phyloP scores from a whole-genome alignment of 176 grass and related monocot species.

The Triticum urartu region DNA sequence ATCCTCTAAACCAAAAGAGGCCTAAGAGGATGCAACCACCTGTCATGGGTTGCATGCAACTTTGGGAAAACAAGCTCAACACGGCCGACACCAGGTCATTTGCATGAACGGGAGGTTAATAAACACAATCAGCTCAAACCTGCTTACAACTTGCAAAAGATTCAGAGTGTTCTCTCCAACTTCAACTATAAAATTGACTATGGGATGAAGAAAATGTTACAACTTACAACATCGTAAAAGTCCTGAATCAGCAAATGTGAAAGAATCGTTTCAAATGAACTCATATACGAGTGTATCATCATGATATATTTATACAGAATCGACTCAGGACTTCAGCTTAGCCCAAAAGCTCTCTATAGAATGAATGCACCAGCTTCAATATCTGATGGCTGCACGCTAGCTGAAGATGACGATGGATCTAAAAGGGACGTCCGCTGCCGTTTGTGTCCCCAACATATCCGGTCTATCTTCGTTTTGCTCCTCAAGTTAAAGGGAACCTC shows the following conservation, averaged over 20 bases:
- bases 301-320: slow-evolving; percentile 36
- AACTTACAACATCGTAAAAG: slow-evolving; percentile 7
- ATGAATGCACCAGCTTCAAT: slow-evolving; percentile 15
- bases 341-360: neutral
- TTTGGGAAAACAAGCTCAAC: neutral
- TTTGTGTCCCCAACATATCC: slow-evolving; percentile 56
- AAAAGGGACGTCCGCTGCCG: slow-evolving; percentile 45
- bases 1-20: too few relatives aligned
- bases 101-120: too few relatives aligned
- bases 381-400: neutral
- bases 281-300: slow-evolving; percentile 16
- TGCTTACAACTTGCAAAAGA: neutral
- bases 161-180: neutral
- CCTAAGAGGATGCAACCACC: too few relatives aligned
- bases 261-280: slow-evolving; percentile 51
- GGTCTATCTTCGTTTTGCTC: slow-evolving; percentile 48
- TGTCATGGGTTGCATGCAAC: neutral
- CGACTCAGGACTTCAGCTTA: neutral
- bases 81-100: neutral
- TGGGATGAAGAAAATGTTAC: slow-evolving; percentile 30
- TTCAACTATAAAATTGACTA: slow-evolving; percentile 11
- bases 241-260: slow-evolving; percentile 12
- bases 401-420: slow-evolving; percentile 26
- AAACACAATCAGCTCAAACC: too few relatives aligned
- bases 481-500: slow-evolving; percentile 59